Percentiles rank a stretch among this genome's conserved stretches.
phyloP scores from a whole-genome alignment of 345 rosid genomes.

The Ceriops decandra region DNA sequence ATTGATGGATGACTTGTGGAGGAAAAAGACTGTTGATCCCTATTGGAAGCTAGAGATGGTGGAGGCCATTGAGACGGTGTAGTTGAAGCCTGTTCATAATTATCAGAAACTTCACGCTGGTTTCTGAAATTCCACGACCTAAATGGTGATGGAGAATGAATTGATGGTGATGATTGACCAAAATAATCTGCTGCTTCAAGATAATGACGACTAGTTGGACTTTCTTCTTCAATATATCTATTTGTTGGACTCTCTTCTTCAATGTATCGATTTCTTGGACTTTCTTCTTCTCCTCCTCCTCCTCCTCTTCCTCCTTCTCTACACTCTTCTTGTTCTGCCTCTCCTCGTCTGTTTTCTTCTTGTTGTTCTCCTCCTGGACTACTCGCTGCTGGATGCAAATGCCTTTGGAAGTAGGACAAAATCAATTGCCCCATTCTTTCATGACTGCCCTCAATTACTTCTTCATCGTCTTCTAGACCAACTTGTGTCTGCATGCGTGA shows the following conservation, averaged over 20 bases:
- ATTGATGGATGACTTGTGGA: conserved; percentile 35
- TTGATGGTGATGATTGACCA: conserved; percentile 40
- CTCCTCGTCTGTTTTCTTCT: neutral
- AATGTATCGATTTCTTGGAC: neutral
- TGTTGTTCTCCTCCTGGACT: conserved; percentile 11
- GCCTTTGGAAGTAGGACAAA: conserved; percentile 26
- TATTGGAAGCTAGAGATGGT: conserved; percentile 26
- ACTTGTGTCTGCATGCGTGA: conserved; percentile 42
- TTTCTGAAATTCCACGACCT: conserved; percentile 51
- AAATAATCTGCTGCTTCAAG: conserved; percentile 40
- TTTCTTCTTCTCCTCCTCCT: conserved; percentile 22
- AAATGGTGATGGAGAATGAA: conserved; percentile 31
- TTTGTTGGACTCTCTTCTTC: too few species aligned
- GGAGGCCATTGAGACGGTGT: conserved; percentile 24
- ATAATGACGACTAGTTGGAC: conserved; percentile 25
- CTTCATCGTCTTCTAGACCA: conserved; percentile 23
- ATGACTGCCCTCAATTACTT: conserved; percentile 21
- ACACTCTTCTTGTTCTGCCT: neutral
- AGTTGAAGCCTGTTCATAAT: conserved; percentile 37
- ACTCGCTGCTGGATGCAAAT: conserved; percentile 5
- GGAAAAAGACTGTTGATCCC: conserved; percentile 26
- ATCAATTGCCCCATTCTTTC: conserved; percentile 34
- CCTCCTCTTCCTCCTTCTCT: conserved; percentile 6
- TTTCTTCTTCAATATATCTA: neutral
- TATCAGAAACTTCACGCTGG: conserved; percentile 32